Evolutionary conservation across 805 yeast genomes (phyloP), one percentile per base, ranked within the genome.

Genomic region (Candida ulmi): DNA sequence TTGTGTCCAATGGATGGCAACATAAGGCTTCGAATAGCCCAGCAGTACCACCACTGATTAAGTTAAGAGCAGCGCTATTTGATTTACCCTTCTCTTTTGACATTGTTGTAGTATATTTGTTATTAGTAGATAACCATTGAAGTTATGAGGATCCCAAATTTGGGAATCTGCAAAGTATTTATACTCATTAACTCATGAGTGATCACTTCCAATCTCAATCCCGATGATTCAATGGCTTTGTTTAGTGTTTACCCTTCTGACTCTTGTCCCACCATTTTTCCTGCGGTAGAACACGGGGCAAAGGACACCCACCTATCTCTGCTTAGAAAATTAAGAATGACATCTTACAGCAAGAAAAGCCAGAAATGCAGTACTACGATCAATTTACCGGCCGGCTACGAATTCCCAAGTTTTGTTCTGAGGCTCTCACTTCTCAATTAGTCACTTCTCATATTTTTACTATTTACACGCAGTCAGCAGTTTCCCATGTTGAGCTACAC

Each of bases 1-100:
- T 86, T 30, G 99, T 91, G 61, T 91, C 99, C 53, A 91, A 74
- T n/a, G 98, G 98, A 63, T 91, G 99, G 62, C 99, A 91, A 62
- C 91, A 80, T 47, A 93, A 72, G n/a, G 98, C 99, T 71, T 91
- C 99, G 59, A 90, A 87, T 44, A 91, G 71, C 43, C 99, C 99
- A 12, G 99, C 99, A 8, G 91, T 80, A 55, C 99, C 99, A 53
- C 99, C 99, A 26, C 97, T 93, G 36, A 87, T 71, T 50, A 84
- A 71, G 55, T 83, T 88, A 41, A 81, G 72, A 11, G 79, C 75
- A 18, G 81, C 68, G 37, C 57, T 50, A 16, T 69, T 61, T 11
- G 63, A 50, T 39, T 56, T 60, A 44, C 62, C 62, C 45, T 64
- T 60, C 39, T 52, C 48, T 17, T 63, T 48, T 36, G 48, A 46